A percentile compares a stretch with the other conserved stretches of the same genome.
phyloP scores from a whole-genome alignment of 331 rosid species.

The Malus hybrid region DNA sequence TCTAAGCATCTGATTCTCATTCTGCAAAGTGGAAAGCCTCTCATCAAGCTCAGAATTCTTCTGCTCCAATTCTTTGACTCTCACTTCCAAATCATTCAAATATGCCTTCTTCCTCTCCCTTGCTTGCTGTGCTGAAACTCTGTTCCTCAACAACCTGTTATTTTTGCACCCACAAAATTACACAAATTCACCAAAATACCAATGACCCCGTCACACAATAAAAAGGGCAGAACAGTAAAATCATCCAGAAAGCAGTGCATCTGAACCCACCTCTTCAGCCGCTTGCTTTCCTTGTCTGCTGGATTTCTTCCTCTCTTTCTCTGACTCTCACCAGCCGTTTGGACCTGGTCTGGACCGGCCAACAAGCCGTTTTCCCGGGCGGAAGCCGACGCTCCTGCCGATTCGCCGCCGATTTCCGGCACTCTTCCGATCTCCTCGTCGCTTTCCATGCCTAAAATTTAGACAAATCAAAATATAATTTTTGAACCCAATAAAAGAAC shows the following conservation, averaged over 20 bases:
- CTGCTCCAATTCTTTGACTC: constrained; percentile 74
- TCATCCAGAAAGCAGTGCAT: background rate
- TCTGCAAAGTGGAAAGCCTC: constrained; percentile 87
- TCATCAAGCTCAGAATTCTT: constrained; percentile 89
- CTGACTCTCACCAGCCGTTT: constrained; percentile 54
- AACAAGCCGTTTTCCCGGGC: constrained; percentile 51
- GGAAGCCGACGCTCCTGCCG: constrained; percentile 75
- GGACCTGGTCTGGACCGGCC: constrained; percentile 63
- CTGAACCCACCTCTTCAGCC: constrained; percentile 66
- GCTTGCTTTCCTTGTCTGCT: constrained; percentile 91
- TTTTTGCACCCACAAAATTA: background rate
- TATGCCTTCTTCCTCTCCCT: constrained; percentile 99
- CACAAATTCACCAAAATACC: constrained; percentile 20
- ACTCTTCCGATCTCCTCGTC: constrained; percentile 98
- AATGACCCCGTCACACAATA: background rate
- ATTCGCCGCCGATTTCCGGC: constrained; percentile 87
- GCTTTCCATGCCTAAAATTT: constrained; percentile 64
- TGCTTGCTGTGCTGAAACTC: constrained; percentile 99
- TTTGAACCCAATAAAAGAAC: too few relatives aligned
- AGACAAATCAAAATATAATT: too few relatives aligned
- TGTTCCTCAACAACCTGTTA: constrained; percentile 72
- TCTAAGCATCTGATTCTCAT: constrained; percentile 99
- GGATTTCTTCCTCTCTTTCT: constrained; percentile 89
- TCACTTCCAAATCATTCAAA: constrained; percentile 75
- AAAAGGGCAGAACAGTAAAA: background rate